phyloP scores from a whole-genome alignment of 2,329 filamentous ascomycete genomes.

The Aspergillus pseudotamarii region DNA sequence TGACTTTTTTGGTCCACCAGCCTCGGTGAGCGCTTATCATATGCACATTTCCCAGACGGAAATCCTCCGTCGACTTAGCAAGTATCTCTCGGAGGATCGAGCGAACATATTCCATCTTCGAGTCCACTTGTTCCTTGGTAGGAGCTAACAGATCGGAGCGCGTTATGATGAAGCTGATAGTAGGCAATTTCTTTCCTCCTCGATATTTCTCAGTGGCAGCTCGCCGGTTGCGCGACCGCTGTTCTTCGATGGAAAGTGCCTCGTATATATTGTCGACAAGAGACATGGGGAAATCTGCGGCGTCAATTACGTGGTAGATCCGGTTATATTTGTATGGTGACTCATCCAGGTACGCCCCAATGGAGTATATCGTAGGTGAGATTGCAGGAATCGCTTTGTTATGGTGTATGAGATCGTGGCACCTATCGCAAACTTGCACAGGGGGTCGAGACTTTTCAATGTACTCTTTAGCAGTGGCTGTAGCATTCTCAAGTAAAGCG shows the following conservation, averaged over 20 bases:
- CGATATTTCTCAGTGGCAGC: conserved; percentile 68
- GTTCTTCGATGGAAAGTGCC: conserved; percentile 69
- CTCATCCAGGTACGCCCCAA: conserved; percentile 82
- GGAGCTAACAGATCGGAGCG: conserved; percentile 83
- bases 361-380: conserved; percentile 78
- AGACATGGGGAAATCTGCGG: conserved; percentile 95
- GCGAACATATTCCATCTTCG: conserved; percentile 80
- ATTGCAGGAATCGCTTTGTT: conserved; percentile 70
- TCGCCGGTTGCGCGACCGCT: conserved; percentile 79
- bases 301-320: conserved; percentile 92
- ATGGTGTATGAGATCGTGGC: conserved; percentile 80
- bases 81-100: conserved; percentile 77
- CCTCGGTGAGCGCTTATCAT: conserved; percentile 82
- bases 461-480: conserved; percentile 22
- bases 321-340: conserved; percentile 90
- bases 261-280: conserved; percentile 75
- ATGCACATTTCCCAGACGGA: conserved; percentile 84
- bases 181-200: conserved; percentile 70
- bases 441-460: conserved; percentile 23
- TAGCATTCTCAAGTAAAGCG: conserved; percentile 25
- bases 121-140: conserved; percentile 79
- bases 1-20: conserved; percentile 90
- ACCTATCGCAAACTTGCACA: conserved; percentile 73
- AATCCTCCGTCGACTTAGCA: conserved; percentile 64
- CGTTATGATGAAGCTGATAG: conserved; percentile 89